Evolutionary conservation across 2,329 filamentous ascomycete genomes (phyloP), one percentile per base, ranked within the genome.

Genomic region (Periconia sp.): DNA sequence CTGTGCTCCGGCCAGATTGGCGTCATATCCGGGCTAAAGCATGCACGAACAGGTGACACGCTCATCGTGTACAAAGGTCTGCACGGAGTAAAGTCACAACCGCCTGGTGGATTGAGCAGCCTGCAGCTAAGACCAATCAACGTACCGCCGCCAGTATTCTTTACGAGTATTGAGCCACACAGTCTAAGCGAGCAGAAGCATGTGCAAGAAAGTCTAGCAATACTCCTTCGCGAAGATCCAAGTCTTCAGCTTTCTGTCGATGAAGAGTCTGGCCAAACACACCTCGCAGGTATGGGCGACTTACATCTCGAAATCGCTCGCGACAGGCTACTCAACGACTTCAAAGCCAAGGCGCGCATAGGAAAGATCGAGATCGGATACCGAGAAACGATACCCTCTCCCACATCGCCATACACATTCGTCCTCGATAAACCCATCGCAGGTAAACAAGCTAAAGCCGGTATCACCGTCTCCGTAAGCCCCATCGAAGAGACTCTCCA

Each of bases 281-380:
- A 95, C 22, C 79, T 99, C 0, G 92, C 92, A 39, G 94, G 94
- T 4, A 97, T 99, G 94, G 94, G 94, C 6, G 90, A 95, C 60
- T 80, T 99, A 19, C 94, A 99, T 69, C 79, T 99, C 1, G 94
- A 99, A 59, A 94, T 99, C 35, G 92, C 92, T 0, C 78, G 90
- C 36, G 89, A 97, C 68, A 83, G 92, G 30, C 82, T 99, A 8
- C 84, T 94, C 53, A 88, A 89, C 38, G 90, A 95, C 62, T 86
- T 96, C 72, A 95, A 94, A 67, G 90, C 77, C 69, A 96, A 83
- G 79, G 91, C 78, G 50, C 85, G 74, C 13, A 96, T 96, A 76
- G 92, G 92, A 10, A 86, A 85, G 39, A 95, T 99, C 50, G 89
- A 96, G 59, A 96, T 99, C 47, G 91, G 95, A 55, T 99, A 97